Base-by-base conservation (phyloP, 129 eudicot genomes). In the Deinandra increscens region DNA sequence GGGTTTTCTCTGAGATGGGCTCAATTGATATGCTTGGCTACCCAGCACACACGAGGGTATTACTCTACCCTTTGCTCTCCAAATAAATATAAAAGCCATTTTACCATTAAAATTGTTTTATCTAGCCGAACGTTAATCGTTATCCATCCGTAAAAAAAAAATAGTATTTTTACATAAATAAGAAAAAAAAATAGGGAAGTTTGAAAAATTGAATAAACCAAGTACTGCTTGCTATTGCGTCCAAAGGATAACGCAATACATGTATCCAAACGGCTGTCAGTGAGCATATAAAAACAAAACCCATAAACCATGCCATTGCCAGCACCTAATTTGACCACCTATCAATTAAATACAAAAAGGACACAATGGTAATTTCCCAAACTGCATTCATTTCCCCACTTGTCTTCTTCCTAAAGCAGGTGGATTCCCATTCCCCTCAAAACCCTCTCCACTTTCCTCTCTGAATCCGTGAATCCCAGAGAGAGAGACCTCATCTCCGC, bases 391-490 rank as follows among this genome's bases (percentile, higher is more conserved):
- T 83, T 79, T 78, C 73, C 37, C 44, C 0, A 19, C 34, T 83
- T 83, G 93, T 78, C 86, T 33, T 76, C 68, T 66, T 75, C 77
- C 82, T 46, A 46, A 85, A 50, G 67, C 85, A 49, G 81, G 77
- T 82, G 83, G 80, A 72, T 66, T 0, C 77, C 73, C 80, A 56
- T 69, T 33, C 62, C 68, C 62, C 62, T 38, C 38, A 26, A 41
- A 48, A 15, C 15, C 61, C 73, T 36, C 58, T 10, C 75, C 18
- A 37, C 60, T 54, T 33, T 73, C 64, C 54, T 59, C 75, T 66
- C 74, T 77, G 9, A 48, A 56, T 46, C 67, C 37, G 1, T 26
- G 12, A 33, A 68, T 49, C 48, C 10, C 9, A 34, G 11, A 70
- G 41, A 29, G 7, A 58, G 4, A 55, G 70, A 45, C 0, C 15